Evolutionary conservation across 805 yeast genomes (phyloP).

Genomic region (Wickerhamiella allomyrinae): DNA sequence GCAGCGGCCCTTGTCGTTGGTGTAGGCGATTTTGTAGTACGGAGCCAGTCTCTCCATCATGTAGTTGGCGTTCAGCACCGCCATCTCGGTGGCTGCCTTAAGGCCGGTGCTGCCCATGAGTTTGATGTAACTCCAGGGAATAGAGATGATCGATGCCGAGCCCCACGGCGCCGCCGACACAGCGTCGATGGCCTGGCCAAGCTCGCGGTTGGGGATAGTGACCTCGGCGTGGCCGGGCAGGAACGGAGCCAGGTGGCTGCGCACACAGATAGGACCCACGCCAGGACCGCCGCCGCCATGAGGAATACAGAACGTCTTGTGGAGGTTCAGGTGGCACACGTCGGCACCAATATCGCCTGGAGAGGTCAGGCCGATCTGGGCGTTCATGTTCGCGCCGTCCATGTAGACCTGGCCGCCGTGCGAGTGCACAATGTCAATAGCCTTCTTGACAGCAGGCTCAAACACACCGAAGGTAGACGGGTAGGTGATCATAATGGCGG

Average conservation of each 20-base stretch:
- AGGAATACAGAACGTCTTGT: constrained; percentile 93
- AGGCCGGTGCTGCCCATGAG: constrained; percentile 79
- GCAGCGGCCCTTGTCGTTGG: constrained; percentile 55
- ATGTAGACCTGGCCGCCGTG: constrained; percentile 92
- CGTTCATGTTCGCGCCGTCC: constrained; percentile 99
- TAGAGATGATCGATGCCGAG: constrained; percentile 83
- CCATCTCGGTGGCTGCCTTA: constrained; percentile 76
- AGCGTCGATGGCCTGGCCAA: constrained; percentile 45
- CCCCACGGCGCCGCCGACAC: constrained; percentile 94
- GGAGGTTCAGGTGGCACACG: constrained; percentile 92
- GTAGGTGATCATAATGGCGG: constrained; percentile 91
- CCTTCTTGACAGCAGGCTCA: constrained; percentile 78
- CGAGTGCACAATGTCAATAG: constrained; percentile 70
- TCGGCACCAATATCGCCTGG: constrained; percentile 98
- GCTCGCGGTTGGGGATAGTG: constrained; percentile 27
- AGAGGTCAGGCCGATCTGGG: constrained; percentile 92
- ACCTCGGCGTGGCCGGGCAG: constrained; percentile 67
- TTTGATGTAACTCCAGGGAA: constrained; percentile 88
- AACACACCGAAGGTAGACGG: constrained; percentile 96
- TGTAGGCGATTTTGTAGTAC: constrained; percentile 63
- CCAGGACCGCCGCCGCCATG: constrained; percentile 99
- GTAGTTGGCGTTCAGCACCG: constrained; percentile 90
- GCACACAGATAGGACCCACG: constrained; percentile 95
- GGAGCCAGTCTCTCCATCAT: constrained; percentile 68
- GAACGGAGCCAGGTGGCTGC: constrained; percentile 60